A percentile compares a stretch with the other conserved stretches of the same genome.
Conservation (phyloP, 139 green algal genomes). For the Chlorella ohadii region DNA sequence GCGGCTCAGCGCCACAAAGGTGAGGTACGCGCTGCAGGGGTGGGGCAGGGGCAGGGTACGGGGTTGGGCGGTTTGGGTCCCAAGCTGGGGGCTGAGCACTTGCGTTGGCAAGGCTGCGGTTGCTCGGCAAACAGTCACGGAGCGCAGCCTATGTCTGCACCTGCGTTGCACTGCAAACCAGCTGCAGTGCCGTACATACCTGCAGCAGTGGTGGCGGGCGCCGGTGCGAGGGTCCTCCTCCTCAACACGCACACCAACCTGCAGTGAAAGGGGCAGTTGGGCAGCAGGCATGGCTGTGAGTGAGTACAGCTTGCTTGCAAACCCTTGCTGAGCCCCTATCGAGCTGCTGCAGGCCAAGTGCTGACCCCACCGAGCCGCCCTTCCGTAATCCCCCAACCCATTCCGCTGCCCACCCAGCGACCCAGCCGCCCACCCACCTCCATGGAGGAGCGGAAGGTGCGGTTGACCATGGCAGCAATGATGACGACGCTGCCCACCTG, state of each 20-base stretch:
- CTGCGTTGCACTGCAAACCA: too few species aligned
- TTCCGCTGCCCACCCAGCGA: background rate
- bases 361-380: too few species aligned
- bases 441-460: constrained; percentile 80
- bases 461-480: constrained; percentile 84
- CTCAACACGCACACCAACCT: constrained; percentile 79
- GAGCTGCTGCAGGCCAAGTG: too few species aligned
- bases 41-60: constrained; percentile 46
- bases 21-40: constrained; percentile 86
- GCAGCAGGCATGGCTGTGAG: background rate
- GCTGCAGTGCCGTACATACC: too few species aligned
- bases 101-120: too few species aligned
- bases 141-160: too few species aligned
- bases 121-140: too few species aligned
- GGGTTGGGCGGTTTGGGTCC: too few species aligned
- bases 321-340: too few species aligned
- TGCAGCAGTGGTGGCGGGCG: constrained; percentile 30
- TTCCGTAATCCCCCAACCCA: too few species aligned
- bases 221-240: constrained; percentile 80
- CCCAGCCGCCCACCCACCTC: constrained; percentile 61
- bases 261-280: constrained; percentile 58
- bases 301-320: too few species aligned
- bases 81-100: too few species aligned
- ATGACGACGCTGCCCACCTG: constrained; percentile 73
- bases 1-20: constrained; percentile 71